Conservation (phyloP, 225 moss, liverwort and hornwort species). For the Marchantia paleacea region DNA sequence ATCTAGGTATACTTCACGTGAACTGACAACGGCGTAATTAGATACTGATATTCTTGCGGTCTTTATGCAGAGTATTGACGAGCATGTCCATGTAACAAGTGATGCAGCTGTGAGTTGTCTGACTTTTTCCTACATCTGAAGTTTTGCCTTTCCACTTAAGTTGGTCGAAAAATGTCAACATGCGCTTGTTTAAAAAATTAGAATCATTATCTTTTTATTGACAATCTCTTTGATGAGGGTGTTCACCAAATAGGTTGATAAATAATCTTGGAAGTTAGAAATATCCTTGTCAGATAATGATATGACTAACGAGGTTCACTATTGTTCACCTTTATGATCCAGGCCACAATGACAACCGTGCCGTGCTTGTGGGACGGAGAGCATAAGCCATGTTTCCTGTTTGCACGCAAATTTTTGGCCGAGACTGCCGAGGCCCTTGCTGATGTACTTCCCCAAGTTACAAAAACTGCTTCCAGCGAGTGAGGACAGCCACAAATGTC, state of each 20-base stretch:
- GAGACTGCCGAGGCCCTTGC: conserved; percentile 58
- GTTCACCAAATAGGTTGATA: background rate
- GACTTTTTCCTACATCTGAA: background rate
- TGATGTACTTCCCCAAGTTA: conserved; percentile 55
- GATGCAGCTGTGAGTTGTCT: conserved; percentile 58
- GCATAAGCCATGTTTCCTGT: conserved; percentile 83
- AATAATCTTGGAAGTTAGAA: no score
- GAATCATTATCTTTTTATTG: no score
- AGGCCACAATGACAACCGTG: conserved; percentile 54
- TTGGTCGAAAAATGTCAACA: background rate
- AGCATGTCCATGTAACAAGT: conserved; percentile 79
- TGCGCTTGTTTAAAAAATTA: background rate
- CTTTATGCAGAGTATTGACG: conserved; percentile 58
- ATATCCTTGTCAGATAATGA: background rate
- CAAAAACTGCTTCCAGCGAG: conserved; percentile 22
- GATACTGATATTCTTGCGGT: background rate
- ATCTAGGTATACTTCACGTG: background rate
- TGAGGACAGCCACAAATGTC: conserved; percentile 17
- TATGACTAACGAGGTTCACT: background rate
- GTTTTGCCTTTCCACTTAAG: background rate
- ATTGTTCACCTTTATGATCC: conserved; percentile 21
- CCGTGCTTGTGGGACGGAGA: conserved; percentile 78
- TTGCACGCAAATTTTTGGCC: conserved; percentile 80
- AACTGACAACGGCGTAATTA: background rate
- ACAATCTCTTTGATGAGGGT: background rate